Conservation (phyloP, 345 rosid genomes). For the Corchorus capsularis region DNA sequence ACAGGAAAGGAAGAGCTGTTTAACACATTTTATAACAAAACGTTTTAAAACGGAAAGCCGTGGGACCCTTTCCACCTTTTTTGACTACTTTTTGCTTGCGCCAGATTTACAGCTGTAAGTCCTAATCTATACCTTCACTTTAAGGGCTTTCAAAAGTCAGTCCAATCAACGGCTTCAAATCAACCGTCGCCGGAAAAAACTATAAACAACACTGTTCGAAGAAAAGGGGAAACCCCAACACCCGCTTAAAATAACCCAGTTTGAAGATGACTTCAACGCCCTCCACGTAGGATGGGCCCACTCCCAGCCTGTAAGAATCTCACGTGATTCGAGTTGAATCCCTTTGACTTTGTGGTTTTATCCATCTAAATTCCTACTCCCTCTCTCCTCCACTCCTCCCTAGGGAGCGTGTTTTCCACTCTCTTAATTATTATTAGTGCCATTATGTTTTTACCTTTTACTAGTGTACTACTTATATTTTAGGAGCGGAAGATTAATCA, state of each 20-base stretch:
- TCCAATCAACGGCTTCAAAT: slow-evolving; percentile 41
- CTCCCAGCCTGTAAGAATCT: slow-evolving; percentile 64
- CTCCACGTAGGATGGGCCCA: slow-evolving; percentile 53
- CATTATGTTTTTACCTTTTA: background rate
- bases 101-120: slow-evolving; percentile 46
- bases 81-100: slow-evolving; percentile 29
- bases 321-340: slow-evolving; percentile 54
- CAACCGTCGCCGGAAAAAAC: background rate
- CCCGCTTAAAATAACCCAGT: slow-evolving; percentile 18
- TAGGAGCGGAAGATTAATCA: slow-evolving; percentile 1
- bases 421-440: background rate
- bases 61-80: slow-evolving; percentile 28
- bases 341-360: slow-evolving; percentile 34
- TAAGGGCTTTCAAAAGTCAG: background rate
- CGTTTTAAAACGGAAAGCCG: slow-evolving; percentile 36
- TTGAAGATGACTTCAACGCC: slow-evolving; percentile 37
- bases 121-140: slow-evolving; percentile 32
- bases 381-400: slow-evolving; percentile 9
- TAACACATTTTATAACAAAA: slow-evolving; percentile 37
- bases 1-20: slow-evolving; percentile 52
- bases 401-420: slow-evolving; percentile 26
- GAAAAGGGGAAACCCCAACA: background rate
- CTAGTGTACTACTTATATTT: background rate
- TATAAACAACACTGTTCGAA: background rate
- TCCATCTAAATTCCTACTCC: background rate